Evolutionary conservation across 2,329 filamentous ascomycete genomes (phyloP), one percentile per base, ranked within the genome.

Genomic region (Phoma sp.): DNA sequence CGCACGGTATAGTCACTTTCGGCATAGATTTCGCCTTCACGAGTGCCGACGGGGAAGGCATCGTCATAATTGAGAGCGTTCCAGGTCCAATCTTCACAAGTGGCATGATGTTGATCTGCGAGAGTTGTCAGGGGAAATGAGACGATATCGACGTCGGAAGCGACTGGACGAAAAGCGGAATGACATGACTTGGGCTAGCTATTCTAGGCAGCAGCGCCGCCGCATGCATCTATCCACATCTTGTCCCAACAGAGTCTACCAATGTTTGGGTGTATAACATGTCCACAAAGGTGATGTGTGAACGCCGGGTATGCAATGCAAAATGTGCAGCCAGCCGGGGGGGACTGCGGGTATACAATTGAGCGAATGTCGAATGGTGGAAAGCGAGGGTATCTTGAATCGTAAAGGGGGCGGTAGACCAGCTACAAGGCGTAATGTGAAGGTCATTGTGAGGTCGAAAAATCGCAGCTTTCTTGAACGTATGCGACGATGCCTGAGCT

Each of bases 331-430:
- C 50, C 46, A 47, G 29, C 42, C 48, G 42, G 56, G 36, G 42
- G 38, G 36, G 42, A 42, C 55, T 57, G 51, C 53, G 56, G 52
- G 46, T 51, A 49, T 53, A 53, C 53, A 56, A 50, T 49, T 32
- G 53, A 56, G 53, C 53, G 53, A 56, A 56, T 47, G 53, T 56
- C 42, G 26, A 50, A 56, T n/a, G 47, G 26, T 34, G 42, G 12
- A 47, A 51, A 56, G 46, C 50, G 53, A 63, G 65, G 65, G 65
- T 68, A 68, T 68, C 64, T 56, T 66, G 48, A 66, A 66, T 64
- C 66, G 64, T 65, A 53, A 65, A 62, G 59, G 50, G n/a, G 38
- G 34, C 36, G 45, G 47, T 54, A 59, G 59, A 42, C 53, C 42
- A 39, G 53, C 53, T 57, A 53, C 53, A 40, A 45, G 54, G 38